Base-by-base conservation (phyloP, 169 alveolate species). In the Plasmodium vivax region DNA sequence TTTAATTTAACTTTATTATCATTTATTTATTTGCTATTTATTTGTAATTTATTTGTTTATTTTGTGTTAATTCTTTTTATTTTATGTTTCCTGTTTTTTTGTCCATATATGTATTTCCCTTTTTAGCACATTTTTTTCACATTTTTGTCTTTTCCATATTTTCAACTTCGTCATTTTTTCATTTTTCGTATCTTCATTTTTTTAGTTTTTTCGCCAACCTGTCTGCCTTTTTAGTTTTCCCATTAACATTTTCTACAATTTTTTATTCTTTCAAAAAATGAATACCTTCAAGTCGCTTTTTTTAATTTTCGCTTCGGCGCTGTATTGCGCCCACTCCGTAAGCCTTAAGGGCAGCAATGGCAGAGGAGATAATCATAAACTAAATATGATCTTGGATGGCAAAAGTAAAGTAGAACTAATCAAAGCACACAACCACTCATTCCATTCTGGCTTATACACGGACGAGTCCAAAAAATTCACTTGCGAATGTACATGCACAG, bases 271-370 rank as follows among this genome's bases (percentile, higher is more conserved):
- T 10, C 23, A 32, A 32, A 87, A 54, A 77, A 87, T 87, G 93
- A 87, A 87, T 47, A 23, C 68, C 81, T 75, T 75, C 41, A 56
- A 75, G 71, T 87, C 93, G 16, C 85, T 87, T 19, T 87, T 87
- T 77, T 74, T 87, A 32, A 41, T 87, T 68, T 30, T 87, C 16
- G 23, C 71, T 32, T 87, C 77, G 23, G 27, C 56, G 56, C 43
- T 87, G 71, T 75, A 51, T n/a, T n/a, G 30, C 36, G 58, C 75
- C 16, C 47, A 58, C 32, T 30, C 93, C 72, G 47, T 75, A 75
- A 74, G 87, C 30, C 85, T 87, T 51, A 87, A 87, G 85, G 93
- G 93, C 14, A 58, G 77, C 34, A 87, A 41, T 54, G 9, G 19
- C 32, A 75, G 41, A 87, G 41, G 77, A 68, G 77, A 30, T 30